Conservation (phyloP, 2,329 filamentous ascomycete species). For the Myriosclerotinia curreyana region DNA sequence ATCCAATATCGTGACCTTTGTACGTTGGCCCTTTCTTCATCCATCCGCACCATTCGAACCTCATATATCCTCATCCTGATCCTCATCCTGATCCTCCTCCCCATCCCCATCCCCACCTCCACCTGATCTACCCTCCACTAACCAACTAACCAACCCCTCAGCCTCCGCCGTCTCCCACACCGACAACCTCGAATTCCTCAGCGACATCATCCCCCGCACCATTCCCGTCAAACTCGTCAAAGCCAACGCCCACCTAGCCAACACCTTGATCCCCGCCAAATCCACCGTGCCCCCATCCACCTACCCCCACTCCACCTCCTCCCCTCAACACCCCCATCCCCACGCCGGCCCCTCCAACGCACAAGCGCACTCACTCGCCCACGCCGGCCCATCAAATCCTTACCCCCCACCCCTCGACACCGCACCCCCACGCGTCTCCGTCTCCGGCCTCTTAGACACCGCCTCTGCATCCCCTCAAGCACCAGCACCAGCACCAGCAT, state of each 20-base stretch:
- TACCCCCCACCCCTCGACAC: neutral
- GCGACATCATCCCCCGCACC: constrained; percentile 86
- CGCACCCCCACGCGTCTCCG: constrained; percentile 10
- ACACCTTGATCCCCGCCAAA: neutral
- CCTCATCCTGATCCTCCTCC: too few species aligned
- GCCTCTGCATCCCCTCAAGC: neutral
- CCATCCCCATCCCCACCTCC: too few species aligned
- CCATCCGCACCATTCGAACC: constrained; percentile 19
- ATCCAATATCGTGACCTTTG: constrained; percentile 95
- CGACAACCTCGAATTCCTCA: constrained; percentile 92
- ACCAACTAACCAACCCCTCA: constrained; percentile 44
- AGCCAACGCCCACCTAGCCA: constrained; percentile 51
- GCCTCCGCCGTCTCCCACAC: constrained; percentile 82
- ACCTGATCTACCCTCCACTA: neutral
- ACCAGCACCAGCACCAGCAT: neutral
- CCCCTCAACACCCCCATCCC: neutral
- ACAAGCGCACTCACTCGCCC: neutral
- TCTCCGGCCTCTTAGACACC: constrained; percentile 15
- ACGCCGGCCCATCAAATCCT: too few species aligned
- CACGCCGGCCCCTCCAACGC: neutral
- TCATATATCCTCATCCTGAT: too few species aligned
- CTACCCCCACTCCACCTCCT: neutral
- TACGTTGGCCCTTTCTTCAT: constrained; percentile 43
- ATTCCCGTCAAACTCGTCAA: constrained; percentile 77
- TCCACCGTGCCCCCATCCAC: neutral